Percentiles rank a stretch among this genome's conserved stretches.
phyloP scores from a whole-genome alignment of 768 basidiomycete species.

The Rhizopogon vulgaris region DNA sequence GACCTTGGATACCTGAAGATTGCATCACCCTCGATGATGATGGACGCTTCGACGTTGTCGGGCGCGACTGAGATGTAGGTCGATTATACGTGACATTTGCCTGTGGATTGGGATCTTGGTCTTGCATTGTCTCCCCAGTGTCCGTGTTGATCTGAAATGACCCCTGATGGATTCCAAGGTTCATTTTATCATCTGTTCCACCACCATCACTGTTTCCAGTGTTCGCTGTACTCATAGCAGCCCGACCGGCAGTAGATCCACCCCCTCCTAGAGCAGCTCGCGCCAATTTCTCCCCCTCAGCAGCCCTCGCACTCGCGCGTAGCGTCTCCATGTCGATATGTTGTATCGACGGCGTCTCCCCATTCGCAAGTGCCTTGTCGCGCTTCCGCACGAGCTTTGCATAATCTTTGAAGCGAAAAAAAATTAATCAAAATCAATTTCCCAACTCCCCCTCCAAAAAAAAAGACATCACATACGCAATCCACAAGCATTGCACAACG shows the following conservation, averaged over 20 bases:
- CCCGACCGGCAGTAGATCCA: background rate
- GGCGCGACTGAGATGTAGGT: background rate
- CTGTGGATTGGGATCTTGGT: background rate
- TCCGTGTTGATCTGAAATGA: slow-evolving; percentile 46
- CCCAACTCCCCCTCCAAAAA: background rate
- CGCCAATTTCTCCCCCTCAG: slow-evolving; percentile 32
- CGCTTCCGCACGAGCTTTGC: slow-evolving; percentile 79
- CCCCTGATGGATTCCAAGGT: slow-evolving; percentile 40
- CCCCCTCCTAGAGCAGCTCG: slow-evolving; percentile 22
- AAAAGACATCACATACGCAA: slow-evolving; percentile 50
- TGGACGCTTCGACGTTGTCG: background rate
- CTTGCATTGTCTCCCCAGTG: background rate
- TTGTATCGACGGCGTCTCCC: slow-evolving; percentile 35
- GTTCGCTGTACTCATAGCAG: slow-evolving; percentile 13
- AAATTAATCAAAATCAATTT: background rate
- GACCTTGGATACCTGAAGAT: background rate
- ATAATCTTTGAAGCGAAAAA: slow-evolving; percentile 45
- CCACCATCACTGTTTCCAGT: background rate
- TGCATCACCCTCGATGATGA: background rate
- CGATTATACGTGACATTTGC: background rate
- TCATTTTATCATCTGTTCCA: slow-evolving; percentile 23
- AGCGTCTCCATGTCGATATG: slow-evolving; percentile 73
- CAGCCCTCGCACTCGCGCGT: slow-evolving; percentile 64
- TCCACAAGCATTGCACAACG: slow-evolving; percentile 82
- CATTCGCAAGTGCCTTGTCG: slow-evolving; percentile 54